A percentile compares a stretch with the other conserved stretches of the same genome.
Conservation (phyloP, 345 rosid genomes). For the Alliaria petiolata region DNA sequence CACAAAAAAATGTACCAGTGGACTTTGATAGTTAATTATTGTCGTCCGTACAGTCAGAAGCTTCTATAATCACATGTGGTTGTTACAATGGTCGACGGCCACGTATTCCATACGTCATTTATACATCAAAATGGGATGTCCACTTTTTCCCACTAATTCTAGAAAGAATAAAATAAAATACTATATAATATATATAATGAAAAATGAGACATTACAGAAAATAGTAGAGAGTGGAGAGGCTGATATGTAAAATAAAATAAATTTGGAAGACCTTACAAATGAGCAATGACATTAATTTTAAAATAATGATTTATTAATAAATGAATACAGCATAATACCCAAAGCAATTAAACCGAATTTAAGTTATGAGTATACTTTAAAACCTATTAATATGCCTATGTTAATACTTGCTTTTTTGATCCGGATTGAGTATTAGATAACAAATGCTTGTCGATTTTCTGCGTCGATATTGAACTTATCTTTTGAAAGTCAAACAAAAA, state of each 20-base stretch:
- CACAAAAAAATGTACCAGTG: no score
- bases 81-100: not conserved
- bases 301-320: no score
- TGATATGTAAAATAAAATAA: no score
- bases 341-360: no score
- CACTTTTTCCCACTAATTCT: not conserved
- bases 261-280: no score
- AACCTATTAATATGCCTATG: not conserved
- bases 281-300: no score
- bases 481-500: not conserved
- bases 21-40: slow-evolving; percentile 20
- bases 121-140: slow-evolving; percentile 13
- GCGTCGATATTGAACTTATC: not conserved
- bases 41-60: slow-evolving; percentile 29
- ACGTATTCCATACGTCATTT: slow-evolving; percentile 26
- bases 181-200: no score
- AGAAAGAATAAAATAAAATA: no score
- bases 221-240: no score
- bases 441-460: not conserved
- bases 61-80: slow-evolving; percentile 26
- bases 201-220: no score
- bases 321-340: no score
- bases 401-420: not conserved
- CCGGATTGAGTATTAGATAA: not conserved
- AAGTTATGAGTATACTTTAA: no score